Conservation (phyloP, 148 eudicot genomes). For the Polygonum aviculare region DNA sequence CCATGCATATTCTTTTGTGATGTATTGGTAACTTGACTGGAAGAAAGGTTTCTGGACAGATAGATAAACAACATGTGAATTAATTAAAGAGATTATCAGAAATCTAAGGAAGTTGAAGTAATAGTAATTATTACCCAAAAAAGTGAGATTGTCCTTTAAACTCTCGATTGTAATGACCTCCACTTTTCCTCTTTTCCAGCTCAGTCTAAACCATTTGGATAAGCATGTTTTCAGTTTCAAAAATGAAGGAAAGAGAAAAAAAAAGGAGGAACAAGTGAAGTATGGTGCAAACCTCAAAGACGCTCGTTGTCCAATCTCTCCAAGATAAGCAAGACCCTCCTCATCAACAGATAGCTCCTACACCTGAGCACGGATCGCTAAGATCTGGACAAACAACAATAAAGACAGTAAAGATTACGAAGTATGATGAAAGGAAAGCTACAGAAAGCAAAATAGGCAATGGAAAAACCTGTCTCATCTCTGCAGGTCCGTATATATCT, state of each 20-base stretch:
- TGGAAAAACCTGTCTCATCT: constrained; percentile 81
- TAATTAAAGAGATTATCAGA: no score
- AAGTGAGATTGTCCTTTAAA: no score
- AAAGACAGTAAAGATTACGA: neutral
- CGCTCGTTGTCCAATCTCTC: constrained; percentile 85
- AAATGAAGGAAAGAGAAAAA: neutral
- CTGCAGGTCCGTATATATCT: constrained; percentile 86
- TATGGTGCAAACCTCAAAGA: constrained; percentile 53
- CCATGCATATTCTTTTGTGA: no score
- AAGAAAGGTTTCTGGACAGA: no score
- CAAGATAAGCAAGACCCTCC: constrained; percentile 82
- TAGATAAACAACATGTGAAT: no score
- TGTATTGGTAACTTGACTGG: no score
- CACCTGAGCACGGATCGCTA: constrained; percentile 93
- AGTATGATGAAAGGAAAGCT: neutral
- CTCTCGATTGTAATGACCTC: no score
- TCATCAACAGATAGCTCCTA: constrained; percentile 84
- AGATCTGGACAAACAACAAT: constrained; percentile 39
- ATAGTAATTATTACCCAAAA: no score
- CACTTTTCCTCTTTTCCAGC: no score
- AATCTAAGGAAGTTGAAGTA: no score
- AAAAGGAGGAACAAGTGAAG: neutral
- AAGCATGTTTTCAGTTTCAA: neutral
- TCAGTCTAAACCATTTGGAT: no score
- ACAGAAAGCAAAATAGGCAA: neutral